Percentiles rank a stretch among this genome's conserved stretches.
These are phyloP conservation scores for Auxenochlorella protothecoides DNA, from an alignment of 139 green algal species.

Conservation along the genomic window DNA sequence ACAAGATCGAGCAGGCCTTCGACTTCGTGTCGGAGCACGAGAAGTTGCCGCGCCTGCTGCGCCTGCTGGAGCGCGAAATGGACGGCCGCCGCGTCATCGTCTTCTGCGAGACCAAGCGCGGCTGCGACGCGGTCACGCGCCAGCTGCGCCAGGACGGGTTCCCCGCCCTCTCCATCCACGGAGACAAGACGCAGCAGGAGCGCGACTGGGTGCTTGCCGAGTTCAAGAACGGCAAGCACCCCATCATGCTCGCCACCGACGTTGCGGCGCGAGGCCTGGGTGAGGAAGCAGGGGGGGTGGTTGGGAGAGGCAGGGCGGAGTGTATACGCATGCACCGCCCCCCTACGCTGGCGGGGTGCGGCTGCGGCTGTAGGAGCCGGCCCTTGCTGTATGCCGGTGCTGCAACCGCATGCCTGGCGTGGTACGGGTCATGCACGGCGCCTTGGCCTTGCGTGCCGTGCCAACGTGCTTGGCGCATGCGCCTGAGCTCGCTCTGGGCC, in stretches of 20 bases:
- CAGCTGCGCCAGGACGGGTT: constrained; percentile 76
- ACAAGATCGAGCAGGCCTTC: constrained; percentile 74
- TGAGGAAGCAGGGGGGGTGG: constrained; percentile 19
- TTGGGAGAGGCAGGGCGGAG: too few species aligned
- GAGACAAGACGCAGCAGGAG: constrained; percentile 91
- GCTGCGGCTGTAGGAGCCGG: too few species aligned
- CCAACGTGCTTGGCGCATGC: too few species aligned
- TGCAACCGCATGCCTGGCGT: too few species aligned
- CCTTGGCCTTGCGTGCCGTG: too few species aligned
- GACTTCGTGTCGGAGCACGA: constrained; percentile 47
- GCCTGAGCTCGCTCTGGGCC: too few species aligned
- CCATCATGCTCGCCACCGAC: constrained; percentile 92
- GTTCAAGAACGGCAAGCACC: constrained; percentile 76
- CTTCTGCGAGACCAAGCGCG: constrained; percentile 89
- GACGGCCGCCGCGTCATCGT: constrained; percentile 58
- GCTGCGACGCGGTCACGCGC: constrained; percentile 76
- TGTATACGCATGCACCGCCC: too few species aligned
- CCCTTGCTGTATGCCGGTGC: too few species aligned
- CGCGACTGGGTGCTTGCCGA: constrained; percentile 83
- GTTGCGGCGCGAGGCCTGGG: constrained; percentile 81
- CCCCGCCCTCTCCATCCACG: constrained; percentile 78
- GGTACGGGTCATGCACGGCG: too few species aligned
- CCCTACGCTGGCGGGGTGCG: too few species aligned
- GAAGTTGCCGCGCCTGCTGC: constrained; percentile 38
- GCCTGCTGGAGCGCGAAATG: constrained; percentile 63